Base-by-base conservation (phyloP, 768 basidiomycete species). In the Wakefieldia striispora region DNA sequence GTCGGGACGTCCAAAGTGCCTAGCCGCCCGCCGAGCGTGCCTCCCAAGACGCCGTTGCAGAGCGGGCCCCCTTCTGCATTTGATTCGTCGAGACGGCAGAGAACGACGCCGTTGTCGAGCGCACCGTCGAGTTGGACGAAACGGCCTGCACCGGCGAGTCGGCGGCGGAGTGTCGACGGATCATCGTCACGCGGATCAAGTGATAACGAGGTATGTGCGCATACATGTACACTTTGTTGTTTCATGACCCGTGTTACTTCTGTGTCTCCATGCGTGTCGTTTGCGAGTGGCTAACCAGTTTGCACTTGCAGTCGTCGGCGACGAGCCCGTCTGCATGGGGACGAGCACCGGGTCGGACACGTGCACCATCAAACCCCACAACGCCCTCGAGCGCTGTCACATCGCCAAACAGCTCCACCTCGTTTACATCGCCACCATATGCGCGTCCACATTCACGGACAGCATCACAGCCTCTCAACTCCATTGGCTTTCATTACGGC, bases 91-190 rank as follows among this genome's bases (percentile, higher is more conserved):
- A 75, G 78, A 26, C 71, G 90, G 50, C 88, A 89, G 62, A 79
- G 90, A 17, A 76, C 86, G 9, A 82, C 82, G 0, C 90, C 88
- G 0, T 69, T 90, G 2, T 71, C 65, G 46, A 71, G 65, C 23
- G 80, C 86, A 1, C 90, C 90, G 1, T 89, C 89, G 3, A 90
- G 86, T 57, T 91, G 88, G 85, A 62, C 78, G 24, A 84, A 81
- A 53, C 79, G 86, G 3, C 87, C 86, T 4, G 70, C 73, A 14
- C 87, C 88, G 13, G 83, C 84, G 6, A 70, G 76, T 40, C 75
- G 90, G 46, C 73, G 88, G 45, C 87, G 78, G 70, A 91, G 89
- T 52, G 80, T 88, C 56, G 87, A 86, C 10, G 84, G 76, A 51
- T 71, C 76, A 24, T 66, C 72, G 37, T 67, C 65, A 36, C 72